These are phyloP conservation scores for Cytospora chrysosperma DNA, from an alignment of 2,329 filamentous ascomycete genomes.

Conservation along the genomic window DNA sequence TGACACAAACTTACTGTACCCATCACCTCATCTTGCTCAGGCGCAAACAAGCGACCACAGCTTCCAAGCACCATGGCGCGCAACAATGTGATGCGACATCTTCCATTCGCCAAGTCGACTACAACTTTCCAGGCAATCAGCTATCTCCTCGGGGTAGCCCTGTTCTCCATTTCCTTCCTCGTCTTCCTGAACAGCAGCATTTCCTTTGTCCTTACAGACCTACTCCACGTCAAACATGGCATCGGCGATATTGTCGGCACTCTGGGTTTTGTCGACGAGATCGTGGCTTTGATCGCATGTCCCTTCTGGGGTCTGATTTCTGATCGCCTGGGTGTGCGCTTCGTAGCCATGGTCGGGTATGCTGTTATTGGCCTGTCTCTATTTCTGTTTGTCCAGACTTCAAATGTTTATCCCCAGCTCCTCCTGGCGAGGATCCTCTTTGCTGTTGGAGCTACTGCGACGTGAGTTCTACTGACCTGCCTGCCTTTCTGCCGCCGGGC, in stretches of 20 bases:
- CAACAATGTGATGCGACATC: slow-evolving; percentile 40
- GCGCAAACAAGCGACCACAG: not conserved
- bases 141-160: slow-evolving; percentile 77
- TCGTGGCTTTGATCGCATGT: slow-evolving; percentile 78
- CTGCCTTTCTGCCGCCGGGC: not conserved
- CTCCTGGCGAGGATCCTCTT: slow-evolving; percentile 83
- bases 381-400: slow-evolving; percentile 78
- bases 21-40: not conserved
- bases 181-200: slow-evolving; percentile 85
- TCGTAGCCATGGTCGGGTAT: slow-evolving; percentile 76
- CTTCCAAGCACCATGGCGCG: slow-evolving; percentile 22
- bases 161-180: slow-evolving; percentile 86
- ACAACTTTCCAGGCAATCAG: slow-evolving; percentile 64
- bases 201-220: slow-evolving; percentile 81
- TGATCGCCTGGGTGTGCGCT: slow-evolving; percentile 73
- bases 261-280: slow-evolving; percentile 79
- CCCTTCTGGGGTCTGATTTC: slow-evolving; percentile 77
- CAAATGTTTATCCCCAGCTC: slow-evolving; percentile 85
- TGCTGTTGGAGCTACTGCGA: slow-evolving; percentile 86
- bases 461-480: slow-evolving; percentile 47
- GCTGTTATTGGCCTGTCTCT: slow-evolving; percentile 75
- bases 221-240: slow-evolving; percentile 69
- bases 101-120: slow-evolving; percentile 61
- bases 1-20: not conserved
- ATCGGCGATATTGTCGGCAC: slow-evolving; percentile 83